A percentile compares a stretch with the other conserved stretches of the same genome.
Evolutionary conservation across 2,329 filamentous ascomycete genomes (phyloP).

Genomic region (Colletotrichum musicola): DNA sequence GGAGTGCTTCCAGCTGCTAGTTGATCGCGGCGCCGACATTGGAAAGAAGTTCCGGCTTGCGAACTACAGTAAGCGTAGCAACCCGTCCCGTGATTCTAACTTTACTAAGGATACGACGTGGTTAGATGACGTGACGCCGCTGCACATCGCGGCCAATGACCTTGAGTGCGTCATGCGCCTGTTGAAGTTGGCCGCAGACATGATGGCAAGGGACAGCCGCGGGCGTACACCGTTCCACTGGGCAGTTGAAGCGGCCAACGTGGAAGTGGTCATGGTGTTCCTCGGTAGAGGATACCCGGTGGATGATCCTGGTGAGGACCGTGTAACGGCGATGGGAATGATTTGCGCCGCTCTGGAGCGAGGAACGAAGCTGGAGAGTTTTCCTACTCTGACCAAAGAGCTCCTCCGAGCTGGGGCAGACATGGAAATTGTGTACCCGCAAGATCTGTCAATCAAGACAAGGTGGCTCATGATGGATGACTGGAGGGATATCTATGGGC

Average conservation of each 20-base stretch:
- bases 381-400: background rate
- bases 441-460: background rate
- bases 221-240: conserved; percentile 1
- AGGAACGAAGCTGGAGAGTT: background rate
- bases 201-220: background rate
- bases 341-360: background rate
- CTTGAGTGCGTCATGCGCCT: background rate
- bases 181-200: background rate
- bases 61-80: too few species aligned
- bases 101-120: too few species aligned
- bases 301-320: background rate
- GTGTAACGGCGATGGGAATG: background rate
- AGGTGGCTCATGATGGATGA: conserved; percentile 1
- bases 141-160: too few species aligned
- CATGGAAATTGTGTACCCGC: background rate
- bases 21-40: too few species aligned
- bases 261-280: background rate
- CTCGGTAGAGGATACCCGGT: background rate
- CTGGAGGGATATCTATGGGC: background rate
- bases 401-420: background rate
- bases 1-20: too few species aligned
- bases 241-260: background rate
- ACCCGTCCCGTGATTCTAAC: too few species aligned
- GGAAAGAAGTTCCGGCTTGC: too few species aligned
- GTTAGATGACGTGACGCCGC: too few species aligned